Conservation (phyloP, 116 monocot species). For the Iris pallida region DNA sequence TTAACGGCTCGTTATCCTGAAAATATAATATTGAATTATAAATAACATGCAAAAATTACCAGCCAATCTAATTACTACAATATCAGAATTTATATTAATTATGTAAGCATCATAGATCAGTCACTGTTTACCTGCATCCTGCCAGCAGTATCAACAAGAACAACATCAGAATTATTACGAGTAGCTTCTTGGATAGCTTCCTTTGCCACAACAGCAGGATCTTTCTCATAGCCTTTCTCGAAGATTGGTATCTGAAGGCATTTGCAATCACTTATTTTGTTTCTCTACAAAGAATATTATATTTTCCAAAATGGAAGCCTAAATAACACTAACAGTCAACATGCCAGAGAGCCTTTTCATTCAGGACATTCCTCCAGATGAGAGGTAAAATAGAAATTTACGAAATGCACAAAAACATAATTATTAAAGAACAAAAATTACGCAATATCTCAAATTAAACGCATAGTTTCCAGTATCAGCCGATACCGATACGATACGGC, state of each 20-base stretch:
- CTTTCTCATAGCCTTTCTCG: conserved; percentile 98
- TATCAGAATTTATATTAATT: neutral
- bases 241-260: conserved; percentile 80
- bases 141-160: conserved; percentile 97
- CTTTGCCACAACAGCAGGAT: conserved; percentile 93
- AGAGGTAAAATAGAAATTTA: too few relatives aligned
- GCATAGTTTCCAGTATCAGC: too few relatives aligned
- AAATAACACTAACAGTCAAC: too few relatives aligned
- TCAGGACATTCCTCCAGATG: too few relatives aligned
- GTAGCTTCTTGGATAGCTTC: conserved; percentile 88
- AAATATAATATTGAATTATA: neutral
- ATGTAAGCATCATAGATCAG: neutral
- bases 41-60: neutral
- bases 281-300: neutral
- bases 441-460: too few relatives aligned
- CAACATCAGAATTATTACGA: conserved; percentile 84
- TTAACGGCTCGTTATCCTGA: conserved; percentile 93
- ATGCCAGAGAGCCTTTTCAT: too few relatives aligned
- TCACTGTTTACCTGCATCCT: conserved; percentile 74
- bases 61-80: too few relatives aligned
- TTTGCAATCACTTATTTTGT: conserved; percentile 1
- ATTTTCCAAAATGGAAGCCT: neutral
- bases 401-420: too few relatives aligned
- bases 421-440: too few relatives aligned
- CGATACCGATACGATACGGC: too few relatives aligned